Conservation (phyloP, 352 stramenopile species). For the Globisporangium heterothallicum region DNA sequence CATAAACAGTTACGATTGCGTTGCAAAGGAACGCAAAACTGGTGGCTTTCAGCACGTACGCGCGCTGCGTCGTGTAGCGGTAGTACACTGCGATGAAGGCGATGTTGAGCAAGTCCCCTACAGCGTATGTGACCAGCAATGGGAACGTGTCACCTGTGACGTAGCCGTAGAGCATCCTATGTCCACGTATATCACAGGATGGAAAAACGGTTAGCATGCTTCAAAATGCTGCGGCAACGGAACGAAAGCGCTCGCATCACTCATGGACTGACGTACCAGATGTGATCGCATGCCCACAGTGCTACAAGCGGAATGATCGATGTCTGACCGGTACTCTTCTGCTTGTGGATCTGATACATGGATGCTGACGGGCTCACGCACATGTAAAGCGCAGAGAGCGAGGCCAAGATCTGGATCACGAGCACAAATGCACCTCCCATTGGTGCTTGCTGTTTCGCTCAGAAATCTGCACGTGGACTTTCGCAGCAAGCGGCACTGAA, state of each 20-base stretch:
- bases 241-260: not conserved
- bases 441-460: not conserved
- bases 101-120: conserved; percentile 41
- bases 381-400: conserved; percentile 71
- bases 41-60: conserved; percentile 28
- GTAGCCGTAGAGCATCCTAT: conserved; percentile 64
- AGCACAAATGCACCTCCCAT: conserved; percentile 27
- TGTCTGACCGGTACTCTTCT: conserved; percentile 27
- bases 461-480: too few species aligned
- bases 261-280: conserved; percentile 36
- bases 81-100: conserved; percentile 46
- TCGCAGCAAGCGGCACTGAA: too few species aligned
- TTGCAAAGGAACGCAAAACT: conserved; percentile 33
- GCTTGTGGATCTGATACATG: conserved; percentile 50
- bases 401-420: conserved; percentile 55
- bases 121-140: conserved; percentile 42
- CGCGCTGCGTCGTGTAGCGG: conserved; percentile 30
- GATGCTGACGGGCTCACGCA: conserved; percentile 47
- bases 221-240: not conserved
- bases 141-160: conserved; percentile 40
- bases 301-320: conserved; percentile 56
- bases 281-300: conserved; percentile 67
- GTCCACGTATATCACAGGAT: too few species aligned
- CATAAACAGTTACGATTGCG: conserved; percentile 38
- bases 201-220: not conserved